A percentile compares a stretch with the other conserved stretches of the same genome.
Evolutionary conservation across 345 rosid species (phyloP).

Genomic region (Lagerstroemia speciosa): DNA sequence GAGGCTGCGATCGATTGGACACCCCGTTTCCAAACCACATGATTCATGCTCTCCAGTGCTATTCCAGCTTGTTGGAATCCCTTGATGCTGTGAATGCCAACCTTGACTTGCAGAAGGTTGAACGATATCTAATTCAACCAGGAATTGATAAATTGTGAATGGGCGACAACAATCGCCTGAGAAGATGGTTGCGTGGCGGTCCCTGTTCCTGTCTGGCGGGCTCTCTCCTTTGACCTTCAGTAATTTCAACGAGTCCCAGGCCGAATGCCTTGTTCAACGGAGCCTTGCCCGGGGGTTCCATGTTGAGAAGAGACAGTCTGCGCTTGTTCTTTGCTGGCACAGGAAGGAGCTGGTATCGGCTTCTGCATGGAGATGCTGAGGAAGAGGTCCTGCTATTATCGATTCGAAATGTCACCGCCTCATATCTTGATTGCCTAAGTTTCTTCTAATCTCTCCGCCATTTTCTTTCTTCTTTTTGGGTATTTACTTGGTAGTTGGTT

Average conservation of each 20-base stretch:
- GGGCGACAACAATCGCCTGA: slow-evolving; percentile 56
- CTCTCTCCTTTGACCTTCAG: slow-evolving; percentile 60
- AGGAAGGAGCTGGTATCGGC: slow-evolving; percentile 74
- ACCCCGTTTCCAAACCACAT: slow-evolving; percentile 68
- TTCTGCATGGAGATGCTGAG: slow-evolving; percentile 84
- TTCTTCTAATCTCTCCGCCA: slow-evolving; percentile 16
- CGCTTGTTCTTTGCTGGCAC: slow-evolving; percentile 83
- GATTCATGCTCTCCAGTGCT: slow-evolving; percentile 57
- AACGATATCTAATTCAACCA: slow-evolving; percentile 68
- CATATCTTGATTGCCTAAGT: slow-evolving; percentile 24
- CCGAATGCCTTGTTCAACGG: slow-evolving; percentile 71
- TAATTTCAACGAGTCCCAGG: slow-evolving; percentile 75
- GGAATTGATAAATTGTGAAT: slow-evolving; percentile 50
- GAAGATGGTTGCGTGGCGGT: slow-evolving; percentile 63
- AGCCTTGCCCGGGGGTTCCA: slow-evolving; percentile 64
- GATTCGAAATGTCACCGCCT: not conserved
- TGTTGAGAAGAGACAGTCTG: slow-evolving; percentile 65
- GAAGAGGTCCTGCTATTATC: not conserved
- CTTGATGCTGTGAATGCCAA: slow-evolving; percentile 73
- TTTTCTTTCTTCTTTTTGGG: slow-evolving; percentile 4
- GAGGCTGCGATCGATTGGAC: slow-evolving; percentile 74
- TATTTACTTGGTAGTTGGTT: slow-evolving; percentile 16
- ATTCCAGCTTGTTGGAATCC: slow-evolving; percentile 59
- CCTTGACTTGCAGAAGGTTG: slow-evolving; percentile 70
- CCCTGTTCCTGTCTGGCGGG: slow-evolving; percentile 57